Evolutionary conservation across 371 early-diverging fungal genomes (phyloP).

Genomic region (Mucor circinelloides): DNA sequence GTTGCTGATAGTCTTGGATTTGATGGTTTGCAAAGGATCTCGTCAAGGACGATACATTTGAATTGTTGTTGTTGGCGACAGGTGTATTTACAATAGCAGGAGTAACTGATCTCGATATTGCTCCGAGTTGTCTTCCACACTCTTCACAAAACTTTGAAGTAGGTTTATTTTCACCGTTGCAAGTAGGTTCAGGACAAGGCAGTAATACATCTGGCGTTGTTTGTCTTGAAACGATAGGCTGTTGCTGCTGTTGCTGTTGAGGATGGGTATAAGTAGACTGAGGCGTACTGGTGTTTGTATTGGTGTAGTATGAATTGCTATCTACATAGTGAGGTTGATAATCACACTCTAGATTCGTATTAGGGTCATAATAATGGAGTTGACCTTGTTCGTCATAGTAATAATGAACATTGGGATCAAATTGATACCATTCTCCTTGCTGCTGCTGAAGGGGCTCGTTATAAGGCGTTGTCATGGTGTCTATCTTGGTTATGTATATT

Average conservation of each 20-base stretch:
- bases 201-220: constrained; percentile 37
- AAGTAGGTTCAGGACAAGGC: constrained; percentile 60
- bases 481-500: background rate
- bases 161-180: constrained; percentile 65
- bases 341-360: constrained; percentile 27
- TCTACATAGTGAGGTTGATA: constrained; percentile 19
- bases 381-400: constrained; percentile 37
- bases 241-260: constrained; percentile 19
- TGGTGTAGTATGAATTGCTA: constrained; percentile 23
- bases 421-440: constrained; percentile 23
- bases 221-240: constrained; percentile 23
- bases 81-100: constrained; percentile 28
- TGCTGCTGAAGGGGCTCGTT: constrained; percentile 1
- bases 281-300: constrained; percentile 16
- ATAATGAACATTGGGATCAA: constrained; percentile 44
- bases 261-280: constrained; percentile 3
- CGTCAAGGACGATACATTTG: constrained; percentile 6
- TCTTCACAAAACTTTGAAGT: constrained; percentile 75
- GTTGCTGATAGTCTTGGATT: constrained; percentile 1
- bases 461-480: constrained; percentile 24
- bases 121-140: constrained; percentile 64
- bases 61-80: background rate
- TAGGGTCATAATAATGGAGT: constrained; percentile 38
- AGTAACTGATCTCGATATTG: constrained; percentile 48
- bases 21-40: constrained; percentile 18